Evolutionary conservation across 2,329 filamentous ascomycete genomes (phyloP).

Genomic region (Fusarium nematophilum): DNA sequence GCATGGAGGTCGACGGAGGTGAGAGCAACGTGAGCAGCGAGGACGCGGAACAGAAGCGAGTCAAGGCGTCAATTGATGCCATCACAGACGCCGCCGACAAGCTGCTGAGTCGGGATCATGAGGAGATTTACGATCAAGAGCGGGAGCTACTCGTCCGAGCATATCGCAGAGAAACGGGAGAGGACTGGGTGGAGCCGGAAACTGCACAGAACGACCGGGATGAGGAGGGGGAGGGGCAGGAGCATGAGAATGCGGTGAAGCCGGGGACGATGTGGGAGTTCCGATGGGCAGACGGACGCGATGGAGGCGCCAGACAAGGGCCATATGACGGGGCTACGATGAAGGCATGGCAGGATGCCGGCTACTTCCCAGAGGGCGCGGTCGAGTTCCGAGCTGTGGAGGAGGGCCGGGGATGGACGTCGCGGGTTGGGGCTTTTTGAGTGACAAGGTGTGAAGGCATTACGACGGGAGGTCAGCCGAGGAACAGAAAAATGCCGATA

Average conservation of each 20-base stretch:
- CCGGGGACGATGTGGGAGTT: conserved; percentile 77
- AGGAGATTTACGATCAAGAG: conserved; percentile 92
- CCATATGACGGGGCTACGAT: conserved; percentile 89
- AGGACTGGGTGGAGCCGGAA: conserved; percentile 76
- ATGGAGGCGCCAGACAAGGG: conserved; percentile 82
- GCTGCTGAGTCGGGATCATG: conserved; percentile 82
- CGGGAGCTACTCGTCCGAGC: conserved; percentile 85
- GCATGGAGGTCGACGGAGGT: conserved; percentile 76
- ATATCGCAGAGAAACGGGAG: conserved; percentile 86
- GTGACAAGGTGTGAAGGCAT: conserved; percentile 56
- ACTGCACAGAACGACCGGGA: conserved; percentile 46
- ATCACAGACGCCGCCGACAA: conserved; percentile 93
- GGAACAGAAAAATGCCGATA: conserved; percentile 12
- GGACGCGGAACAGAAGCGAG: conserved; percentile 74
- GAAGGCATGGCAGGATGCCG: conserved; percentile 90
- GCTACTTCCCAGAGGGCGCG: conserved; percentile 82
- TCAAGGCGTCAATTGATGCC: conserved; percentile 79
- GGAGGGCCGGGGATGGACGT: conserved; percentile 65
- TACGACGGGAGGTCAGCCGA: conserved; percentile 24
- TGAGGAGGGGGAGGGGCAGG: conserved; percentile 26
- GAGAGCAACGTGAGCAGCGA: conserved; percentile 59
- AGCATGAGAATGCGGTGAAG: conserved; percentile 30
- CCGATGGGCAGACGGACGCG: conserved; percentile 88
- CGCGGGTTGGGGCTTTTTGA: conserved; percentile 61
- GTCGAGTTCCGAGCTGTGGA: conserved; percentile 79